Evolutionary conservation across 257 asterid species (phyloP).

Genomic region (Solanum gandarillasii): DNA sequence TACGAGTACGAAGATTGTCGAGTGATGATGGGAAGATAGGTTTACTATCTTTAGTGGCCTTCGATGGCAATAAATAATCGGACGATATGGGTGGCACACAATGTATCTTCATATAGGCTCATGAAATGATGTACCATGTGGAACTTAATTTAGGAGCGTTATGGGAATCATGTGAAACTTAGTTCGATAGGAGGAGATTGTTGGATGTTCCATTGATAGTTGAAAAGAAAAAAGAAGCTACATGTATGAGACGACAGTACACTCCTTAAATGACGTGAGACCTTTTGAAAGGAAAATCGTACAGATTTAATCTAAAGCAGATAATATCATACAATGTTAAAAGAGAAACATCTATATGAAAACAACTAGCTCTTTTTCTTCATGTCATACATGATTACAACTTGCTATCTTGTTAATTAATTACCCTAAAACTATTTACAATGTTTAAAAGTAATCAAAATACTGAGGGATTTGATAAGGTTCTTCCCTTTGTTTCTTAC

Average conservation of each 20-base stretch:
- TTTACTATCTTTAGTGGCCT: not conserved
- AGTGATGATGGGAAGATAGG: not conserved
- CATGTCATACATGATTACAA: conserved; percentile 1
- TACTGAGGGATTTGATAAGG: conserved; percentile 35
- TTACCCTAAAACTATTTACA: conserved; percentile 9
- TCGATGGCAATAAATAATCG: not conserved
- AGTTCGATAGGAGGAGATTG: not conserved
- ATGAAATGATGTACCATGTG: not conserved
- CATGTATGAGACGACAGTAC: not conserved
- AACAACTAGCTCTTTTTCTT: not conserved
- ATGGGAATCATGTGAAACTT: not conserved
- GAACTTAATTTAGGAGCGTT: not conserved
- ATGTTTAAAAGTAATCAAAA: conserved; percentile 30
- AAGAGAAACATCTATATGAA: not conserved
- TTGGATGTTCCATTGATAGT: not conserved
- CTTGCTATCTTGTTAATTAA: not conserved
- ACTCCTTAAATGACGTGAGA: not conserved
- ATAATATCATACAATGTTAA: not conserved
- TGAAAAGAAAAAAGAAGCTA: not conserved
- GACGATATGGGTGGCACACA: not conserved
- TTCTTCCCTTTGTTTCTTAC: conserved; percentile 32
- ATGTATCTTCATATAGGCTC: not conserved
- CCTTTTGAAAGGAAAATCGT: not conserved
- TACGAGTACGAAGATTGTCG: not conserved
- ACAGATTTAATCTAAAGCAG: not conserved